Evolutionary conservation across 371 early-diverging fungal species (phyloP), one percentile per base, ranked within the genome.

Genomic region (Zychaea mexicana): DNA sequence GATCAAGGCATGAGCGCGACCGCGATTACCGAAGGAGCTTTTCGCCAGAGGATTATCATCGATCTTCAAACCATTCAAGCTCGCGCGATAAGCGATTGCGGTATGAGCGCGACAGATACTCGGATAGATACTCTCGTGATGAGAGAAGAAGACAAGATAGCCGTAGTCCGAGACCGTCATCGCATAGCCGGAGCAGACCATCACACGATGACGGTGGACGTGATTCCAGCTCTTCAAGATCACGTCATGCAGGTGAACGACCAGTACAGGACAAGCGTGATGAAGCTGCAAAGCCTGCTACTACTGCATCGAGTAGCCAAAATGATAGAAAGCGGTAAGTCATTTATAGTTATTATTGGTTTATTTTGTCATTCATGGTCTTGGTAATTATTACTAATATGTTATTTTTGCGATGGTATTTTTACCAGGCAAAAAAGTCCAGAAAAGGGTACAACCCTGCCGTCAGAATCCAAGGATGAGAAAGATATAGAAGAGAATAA

Each of bases 21-120:
- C 21, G 19, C 12, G 9, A 45, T 15, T 12, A 32, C 15, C 21
- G 64, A 39, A 57, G 64, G 17, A 64, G 52, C 13, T 13, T 19
- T 17, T 64, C 64, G 8, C 64, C 64, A 33, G 58, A 60, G 12
- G 60, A 59, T 55, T 45, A 60, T 38, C 45, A 32, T 54, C 59
- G 39, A 26, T 38, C 39, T 45, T 39, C 39, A 58, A 58, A 46
- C 10, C 49, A 24, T 22, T 49, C 49, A 1, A 24, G 24, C 24
- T 49, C 49, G 10, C 49, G 49, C 13, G 49, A 49, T 24, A 49
- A 49, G 27, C 36, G 39, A 21, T 24, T 46, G 12, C 59, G 24
- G 15, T 21, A 42, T 38, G 26, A 28, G 7, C 47, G 46, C 31
- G 57, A 63, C 32, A 28, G 49, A 46, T 45, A 19, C 5, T 52